Evolutionary conservation across 2,329 filamentous ascomycete species (phyloP), one percentile per base, ranked within the genome.

Genomic region (Penicillium sp.): DNA sequence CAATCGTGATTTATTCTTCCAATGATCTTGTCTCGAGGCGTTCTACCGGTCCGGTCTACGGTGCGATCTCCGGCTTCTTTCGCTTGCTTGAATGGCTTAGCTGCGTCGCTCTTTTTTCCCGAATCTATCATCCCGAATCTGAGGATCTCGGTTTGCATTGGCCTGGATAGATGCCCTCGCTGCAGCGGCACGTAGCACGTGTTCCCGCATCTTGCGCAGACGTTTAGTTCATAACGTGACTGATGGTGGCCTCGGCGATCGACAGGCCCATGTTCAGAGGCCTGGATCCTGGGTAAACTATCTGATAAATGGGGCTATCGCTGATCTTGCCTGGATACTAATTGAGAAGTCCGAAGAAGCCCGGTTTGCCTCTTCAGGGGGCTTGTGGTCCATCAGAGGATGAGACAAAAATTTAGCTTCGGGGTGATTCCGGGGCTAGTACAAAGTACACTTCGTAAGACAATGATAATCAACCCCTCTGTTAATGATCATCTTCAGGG

Each of bases 201-300:
- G 53, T 55, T n/a, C 38, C 13, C 52, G 22, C 37, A 30, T 51
- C 33, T 42, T 59, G 42, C 33, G 38, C 59, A 52, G 11, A 2
- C 40, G 1, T 38, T 40, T 11, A 7, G 35, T 40, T 30, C 46
- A 51, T 22, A 22, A 25, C 25, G 16, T 19, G 48, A 40, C 19
- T 22, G 11, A 57, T 19, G 40, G 8, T 14, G 26, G 38, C 45
- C 52, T 30, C 26, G 19, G 37, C 2, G 62, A 66, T 65, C 65
- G 52, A 46, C 64, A 61, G 52, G 59, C 40, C 26, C 43, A n/a
- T 48, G 58, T 58, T 61, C 62, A 52, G 40, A n/a, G 14, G 19
- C 16, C 37, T 64, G 62, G 62, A 35, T 59, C 51, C 42, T 62
- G 62, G 62, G 59, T 58, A 13, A 28, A 56, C 62, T 60, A 62